phyloP scores from a whole-genome alignment of 1,284 basidiomycete genomes.

The Ustilago sp. region DNA sequence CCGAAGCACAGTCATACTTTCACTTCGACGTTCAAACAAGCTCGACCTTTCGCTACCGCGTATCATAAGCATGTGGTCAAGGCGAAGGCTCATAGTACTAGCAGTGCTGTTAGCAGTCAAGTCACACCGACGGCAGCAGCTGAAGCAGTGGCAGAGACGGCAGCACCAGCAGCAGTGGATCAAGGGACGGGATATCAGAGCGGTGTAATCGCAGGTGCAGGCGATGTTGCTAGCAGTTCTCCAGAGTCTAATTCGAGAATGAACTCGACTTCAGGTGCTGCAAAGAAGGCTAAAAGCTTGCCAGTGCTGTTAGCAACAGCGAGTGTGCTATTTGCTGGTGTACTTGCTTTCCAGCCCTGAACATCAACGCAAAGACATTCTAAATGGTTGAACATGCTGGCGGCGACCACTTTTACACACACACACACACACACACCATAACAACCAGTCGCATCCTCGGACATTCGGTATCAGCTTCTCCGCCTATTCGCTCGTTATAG shows the following conservation, averaged over 20 bases:
- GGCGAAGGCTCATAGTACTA: constrained; percentile 17
- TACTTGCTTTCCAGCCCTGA: constrained; percentile 30
- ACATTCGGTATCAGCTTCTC: background rate
- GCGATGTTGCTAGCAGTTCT: constrained; percentile 4
- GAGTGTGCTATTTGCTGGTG: constrained; percentile 30
- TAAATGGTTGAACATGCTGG: constrained; percentile 23
- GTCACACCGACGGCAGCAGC: constrained; percentile 13
- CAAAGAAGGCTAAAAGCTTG: constrained; percentile 24
- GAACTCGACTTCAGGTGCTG: constrained; percentile 30
- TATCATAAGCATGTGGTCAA: constrained; percentile 30
- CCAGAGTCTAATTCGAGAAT: constrained; percentile 19
- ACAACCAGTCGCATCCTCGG: background rate
- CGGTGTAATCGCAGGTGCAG: background rate
- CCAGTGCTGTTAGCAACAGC: constrained; percentile 28
- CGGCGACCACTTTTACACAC: constrained; percentile 27
- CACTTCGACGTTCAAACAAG: constrained; percentile 35
- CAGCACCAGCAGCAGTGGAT: constrained; percentile 7
- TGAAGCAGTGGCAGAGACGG: constrained; percentile 6
- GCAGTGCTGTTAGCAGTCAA: constrained; percentile 11
- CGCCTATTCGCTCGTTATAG: background rate
- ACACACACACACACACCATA: background rate
- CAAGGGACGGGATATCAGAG: background rate
- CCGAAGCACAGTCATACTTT: constrained; percentile 28
- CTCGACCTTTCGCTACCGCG: constrained; percentile 30
- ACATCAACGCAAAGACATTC: background rate